Conservation (phyloP, 2,329 filamentous ascomycete genomes). For the Parascedosporium putredinis region DNA sequence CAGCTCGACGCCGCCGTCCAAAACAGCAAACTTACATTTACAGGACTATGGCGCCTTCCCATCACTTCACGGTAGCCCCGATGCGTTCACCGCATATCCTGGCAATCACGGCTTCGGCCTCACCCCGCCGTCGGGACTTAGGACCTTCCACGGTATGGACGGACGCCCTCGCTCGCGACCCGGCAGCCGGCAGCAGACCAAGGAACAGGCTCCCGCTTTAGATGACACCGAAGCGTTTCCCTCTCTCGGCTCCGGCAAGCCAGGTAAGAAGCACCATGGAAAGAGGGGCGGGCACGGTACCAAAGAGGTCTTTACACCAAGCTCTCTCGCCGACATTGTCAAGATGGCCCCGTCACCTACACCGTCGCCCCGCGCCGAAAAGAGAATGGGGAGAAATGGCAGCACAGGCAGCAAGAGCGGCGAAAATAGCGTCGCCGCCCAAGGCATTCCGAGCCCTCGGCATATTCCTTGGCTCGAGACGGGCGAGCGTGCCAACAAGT, state of each 20-base stretch:
- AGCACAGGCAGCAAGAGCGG: constrained; percentile 55
- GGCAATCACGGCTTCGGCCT: constrained; percentile 44
- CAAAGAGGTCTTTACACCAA: constrained; percentile 59
- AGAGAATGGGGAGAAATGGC: constrained; percentile 51
- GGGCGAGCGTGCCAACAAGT: constrained; percentile 79
- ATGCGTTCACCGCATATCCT: constrained; percentile 28
- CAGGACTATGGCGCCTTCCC: constrained; percentile 83
- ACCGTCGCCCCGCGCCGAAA: constrained; percentile 51
- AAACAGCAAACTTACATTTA: constrained; percentile 61
- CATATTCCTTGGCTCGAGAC: constrained; percentile 97
- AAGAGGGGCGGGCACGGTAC: constrained; percentile 76
- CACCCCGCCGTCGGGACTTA: constrained; percentile 61
- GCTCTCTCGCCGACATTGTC: constrained; percentile 84
- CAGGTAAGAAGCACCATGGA: constrained; percentile 83
- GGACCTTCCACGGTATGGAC: constrained; percentile 49
- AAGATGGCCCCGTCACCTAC: constrained; percentile 87
- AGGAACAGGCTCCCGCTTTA: constrained; percentile 58
- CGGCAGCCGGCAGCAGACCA: constrained; percentile 60
- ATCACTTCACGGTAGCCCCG: constrained; percentile 53
- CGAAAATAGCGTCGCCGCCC: constrained; percentile 71
- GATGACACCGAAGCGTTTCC: constrained; percentile 96
- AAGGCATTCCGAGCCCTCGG: constrained; percentile 76
- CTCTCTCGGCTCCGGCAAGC: constrained; percentile 69
- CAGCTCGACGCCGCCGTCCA: constrained; percentile 47
- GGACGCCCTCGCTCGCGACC: constrained; percentile 70